Conservation (phyloP, 1,284 basidiomycete species). For the Athelia sp. region DNA sequence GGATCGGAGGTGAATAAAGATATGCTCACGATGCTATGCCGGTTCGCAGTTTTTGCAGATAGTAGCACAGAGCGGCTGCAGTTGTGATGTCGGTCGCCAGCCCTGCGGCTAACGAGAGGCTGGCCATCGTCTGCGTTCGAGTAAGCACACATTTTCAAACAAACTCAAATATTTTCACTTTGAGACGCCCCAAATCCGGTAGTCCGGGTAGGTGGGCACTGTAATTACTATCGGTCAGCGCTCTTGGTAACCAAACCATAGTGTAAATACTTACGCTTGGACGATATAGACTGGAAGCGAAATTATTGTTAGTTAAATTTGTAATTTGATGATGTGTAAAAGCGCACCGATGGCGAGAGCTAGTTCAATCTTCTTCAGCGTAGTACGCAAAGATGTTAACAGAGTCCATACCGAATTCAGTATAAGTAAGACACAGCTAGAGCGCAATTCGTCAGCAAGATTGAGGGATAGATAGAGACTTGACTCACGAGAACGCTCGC, state of each 20-base stretch:
- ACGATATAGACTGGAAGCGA: not conserved
- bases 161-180: slow-evolving; percentile 1
- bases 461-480: not conserved
- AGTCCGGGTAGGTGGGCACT: no score
- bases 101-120: slow-evolving; percentile 7
- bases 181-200: not conserved
- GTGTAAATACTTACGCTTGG: not conserved
- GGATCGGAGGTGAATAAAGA: not conserved
- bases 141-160: not conserved
- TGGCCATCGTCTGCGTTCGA: slow-evolving; percentile 7
- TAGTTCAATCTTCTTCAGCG: not conserved
- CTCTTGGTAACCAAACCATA: not conserved
- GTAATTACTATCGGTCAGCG: no score
- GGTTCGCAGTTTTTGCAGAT: slow-evolving; percentile 7
- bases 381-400: not conserved
- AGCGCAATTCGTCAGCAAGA: not conserved
- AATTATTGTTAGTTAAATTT: no score
- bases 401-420: slow-evolving; percentile 6
- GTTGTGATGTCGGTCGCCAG: slow-evolving; percentile 7
- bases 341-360: not conserved
- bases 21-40: slow-evolving; percentile 7
- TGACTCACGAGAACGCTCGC: slow-evolving; percentile 8
- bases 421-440: not conserved
- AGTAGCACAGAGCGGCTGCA: slow-evolving; percentile 7
- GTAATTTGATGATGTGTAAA: no score